phyloP scores from a whole-genome alignment of 345 rosid species.

The Pelargonium nanum region DNA sequence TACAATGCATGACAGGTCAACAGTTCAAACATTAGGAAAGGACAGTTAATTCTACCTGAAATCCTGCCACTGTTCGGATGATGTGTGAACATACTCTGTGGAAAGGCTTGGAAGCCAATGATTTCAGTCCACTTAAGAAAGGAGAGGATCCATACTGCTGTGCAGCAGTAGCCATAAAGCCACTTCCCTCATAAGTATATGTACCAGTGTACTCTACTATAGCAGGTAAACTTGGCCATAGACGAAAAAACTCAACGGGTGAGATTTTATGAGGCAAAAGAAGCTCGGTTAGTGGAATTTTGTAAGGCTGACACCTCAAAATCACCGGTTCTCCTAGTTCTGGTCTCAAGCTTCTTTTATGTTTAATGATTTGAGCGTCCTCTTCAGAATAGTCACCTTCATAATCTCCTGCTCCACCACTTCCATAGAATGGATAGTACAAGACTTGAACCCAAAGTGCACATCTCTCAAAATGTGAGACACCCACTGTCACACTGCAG shows the following conservation, averaged over 20 bases:
- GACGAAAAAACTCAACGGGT: conserved; percentile 93
- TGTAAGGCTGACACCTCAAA: conserved; percentile 93
- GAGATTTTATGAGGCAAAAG: conserved; percentile 91
- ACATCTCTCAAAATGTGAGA: conserved; percentile 91
- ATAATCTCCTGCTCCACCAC: conserved; percentile 66
- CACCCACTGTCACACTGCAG: conserved; percentile 91
- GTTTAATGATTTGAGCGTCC: conserved; percentile 74
- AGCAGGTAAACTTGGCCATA: conserved; percentile 98
- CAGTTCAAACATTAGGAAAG: conserved; percentile 1
- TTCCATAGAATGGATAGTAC: conserved; percentile 92
- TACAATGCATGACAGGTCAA: not conserved
- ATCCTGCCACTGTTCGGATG: conserved; percentile 91
- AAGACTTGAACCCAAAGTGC: conserved; percentile 94
- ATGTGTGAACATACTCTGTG: conserved; percentile 89
- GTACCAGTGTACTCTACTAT: conserved; percentile 82
- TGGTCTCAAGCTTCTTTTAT: conserved; percentile 68
- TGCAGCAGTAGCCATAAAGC: conserved; percentile 97
- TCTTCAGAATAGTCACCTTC: conserved; percentile 84
- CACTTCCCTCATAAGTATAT: conserved; percentile 86
- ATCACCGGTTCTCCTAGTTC: conserved; percentile 97
- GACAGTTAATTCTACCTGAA: conserved; percentile 48
- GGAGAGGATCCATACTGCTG: conserved; percentile 97
- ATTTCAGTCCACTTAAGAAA: conserved; percentile 79
- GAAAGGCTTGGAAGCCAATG: conserved; percentile 84
- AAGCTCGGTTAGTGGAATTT: conserved; percentile 88